These are phyloP conservation scores for Solanum okadae DNA, from an alignment of 257 asterid genomes.

Conservation along the genomic window DNA sequence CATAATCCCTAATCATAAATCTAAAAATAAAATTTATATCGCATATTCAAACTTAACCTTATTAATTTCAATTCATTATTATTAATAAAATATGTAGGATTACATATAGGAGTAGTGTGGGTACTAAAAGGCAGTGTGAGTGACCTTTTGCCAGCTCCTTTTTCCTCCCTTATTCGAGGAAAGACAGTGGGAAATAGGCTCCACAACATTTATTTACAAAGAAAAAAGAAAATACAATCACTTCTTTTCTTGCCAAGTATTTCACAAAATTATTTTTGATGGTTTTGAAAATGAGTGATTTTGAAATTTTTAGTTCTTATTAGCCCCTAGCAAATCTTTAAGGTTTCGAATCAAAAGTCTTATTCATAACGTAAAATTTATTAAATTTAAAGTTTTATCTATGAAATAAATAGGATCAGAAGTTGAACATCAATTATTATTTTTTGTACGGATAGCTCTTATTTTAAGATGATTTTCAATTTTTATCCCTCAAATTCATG, in stretches of 20 bases:
- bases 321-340: not conserved
- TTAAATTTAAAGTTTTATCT: no score
- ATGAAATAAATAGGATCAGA: no score
- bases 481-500: no score
- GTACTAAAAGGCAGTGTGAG: not conserved
- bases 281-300: not conserved
- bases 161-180: not conserved
- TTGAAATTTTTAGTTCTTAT: not conserved
- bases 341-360: not conserved
- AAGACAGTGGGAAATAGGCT: not conserved
- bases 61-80: no score
- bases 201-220: not conserved
- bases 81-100: not conserved
- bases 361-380: not conserved
- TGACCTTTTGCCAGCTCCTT: not conserved
- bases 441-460: no score
- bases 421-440: not conserved
- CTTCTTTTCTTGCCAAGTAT: not conserved
- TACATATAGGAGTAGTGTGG: not conserved
- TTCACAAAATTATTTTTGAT: not conserved
- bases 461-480: no score
- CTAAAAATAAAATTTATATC: not conserved
- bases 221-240: not conserved
- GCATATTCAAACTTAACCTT: no score
- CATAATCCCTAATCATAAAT: not conserved